Percentiles rank a stretch among this genome's conserved stretches.
These are phyloP conservation scores for Fusarium palustre DNA, from an alignment of 2,329 filamentous ascomycete genomes.

Conservation along the genomic window DNA sequence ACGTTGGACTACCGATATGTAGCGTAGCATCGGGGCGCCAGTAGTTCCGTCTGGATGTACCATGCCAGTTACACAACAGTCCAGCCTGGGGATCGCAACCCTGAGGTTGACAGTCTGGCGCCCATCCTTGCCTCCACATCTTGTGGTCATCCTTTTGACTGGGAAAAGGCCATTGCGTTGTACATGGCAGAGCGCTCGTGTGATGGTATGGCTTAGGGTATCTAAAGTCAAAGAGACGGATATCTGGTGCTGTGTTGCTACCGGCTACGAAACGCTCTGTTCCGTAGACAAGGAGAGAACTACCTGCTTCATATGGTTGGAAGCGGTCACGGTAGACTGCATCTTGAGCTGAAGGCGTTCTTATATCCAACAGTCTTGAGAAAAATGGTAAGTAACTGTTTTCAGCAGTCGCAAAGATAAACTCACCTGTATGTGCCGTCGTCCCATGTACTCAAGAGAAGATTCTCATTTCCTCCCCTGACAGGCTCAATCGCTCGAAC, in stretches of 20 bases:
- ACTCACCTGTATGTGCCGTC: constrained; percentile 61
- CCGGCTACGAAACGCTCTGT: constrained; percentile 64
- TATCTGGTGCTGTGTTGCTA: constrained; percentile 55
- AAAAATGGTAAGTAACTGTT: neutral
- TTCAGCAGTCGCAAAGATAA: neutral
- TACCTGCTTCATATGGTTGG: constrained; percentile 59
- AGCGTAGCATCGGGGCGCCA: constrained; percentile 64
- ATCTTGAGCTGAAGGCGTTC: constrained; percentile 61
- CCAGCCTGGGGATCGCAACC: constrained; percentile 53
- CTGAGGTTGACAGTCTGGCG: constrained; percentile 15
- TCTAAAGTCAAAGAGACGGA: constrained; percentile 68
- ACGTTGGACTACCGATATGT: constrained; percentile 54
- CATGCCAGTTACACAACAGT: constrained; percentile 61
- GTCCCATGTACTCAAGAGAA: constrained; percentile 65
- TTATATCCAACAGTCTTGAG: constrained; percentile 60
- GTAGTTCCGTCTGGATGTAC: constrained; percentile 55
- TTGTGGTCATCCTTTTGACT: constrained; percentile 31
- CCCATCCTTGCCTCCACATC: constrained; percentile 26
- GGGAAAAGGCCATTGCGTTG: constrained; percentile 52
- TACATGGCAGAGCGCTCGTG: constrained; percentile 61
- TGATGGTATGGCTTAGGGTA: constrained; percentile 62
- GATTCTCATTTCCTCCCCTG: constrained; percentile 52
- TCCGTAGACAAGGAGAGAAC: constrained; percentile 63
- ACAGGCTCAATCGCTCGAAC: constrained; percentile 62
- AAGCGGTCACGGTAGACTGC: constrained; percentile 65